Conservation (phyloP, 2,329 filamentous ascomycete species). For the Aspergillus hiratsukae region DNA sequence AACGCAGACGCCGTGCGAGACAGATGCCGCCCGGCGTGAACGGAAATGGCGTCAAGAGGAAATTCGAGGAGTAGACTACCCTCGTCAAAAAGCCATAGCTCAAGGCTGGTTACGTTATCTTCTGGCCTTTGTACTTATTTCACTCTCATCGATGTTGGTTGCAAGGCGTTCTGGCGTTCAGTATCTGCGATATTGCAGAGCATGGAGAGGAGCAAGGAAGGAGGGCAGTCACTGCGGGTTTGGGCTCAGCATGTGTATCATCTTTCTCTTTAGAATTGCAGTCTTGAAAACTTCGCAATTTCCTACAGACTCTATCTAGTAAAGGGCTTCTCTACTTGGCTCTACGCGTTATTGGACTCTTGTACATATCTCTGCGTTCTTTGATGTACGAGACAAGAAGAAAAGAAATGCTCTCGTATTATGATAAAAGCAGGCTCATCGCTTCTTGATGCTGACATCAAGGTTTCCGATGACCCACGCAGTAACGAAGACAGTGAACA, state of each 20-base stretch:
- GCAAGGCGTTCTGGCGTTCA: constrained; percentile 19
- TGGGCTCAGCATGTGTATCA: neutral
- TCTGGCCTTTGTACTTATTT: neutral
- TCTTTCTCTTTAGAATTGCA: neutral
- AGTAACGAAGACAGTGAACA: constrained; percentile 68
- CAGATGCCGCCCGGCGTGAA: constrained; percentile 24
- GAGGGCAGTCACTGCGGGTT: neutral
- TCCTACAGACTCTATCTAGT: neutral
- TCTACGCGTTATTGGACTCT: neutral
- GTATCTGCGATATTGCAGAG: neutral
- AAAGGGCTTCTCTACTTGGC: neutral
- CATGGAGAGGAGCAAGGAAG: neutral
- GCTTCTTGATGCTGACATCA: constrained; percentile 72
- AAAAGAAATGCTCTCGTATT: constrained; percentile 4
- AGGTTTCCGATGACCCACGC: constrained; percentile 73
- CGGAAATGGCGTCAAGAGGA: constrained; percentile 38
- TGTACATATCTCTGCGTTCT: neutral
- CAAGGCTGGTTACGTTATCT: neutral
- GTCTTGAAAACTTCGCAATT: neutral
- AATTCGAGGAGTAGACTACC: constrained; percentile 34
- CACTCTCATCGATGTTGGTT: constrained; percentile 3
- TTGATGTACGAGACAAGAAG: constrained; percentile 9
- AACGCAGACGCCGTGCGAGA: constrained; percentile 22
- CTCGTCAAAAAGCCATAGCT: neutral
- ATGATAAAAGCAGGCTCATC: constrained; percentile 30